A percentile compares a stretch with the other conserved stretches of the same genome.
Evolutionary conservation across 2,329 filamentous ascomycete species (phyloP).

Genomic region (Paracoccidioides brasiliensis): DNA sequence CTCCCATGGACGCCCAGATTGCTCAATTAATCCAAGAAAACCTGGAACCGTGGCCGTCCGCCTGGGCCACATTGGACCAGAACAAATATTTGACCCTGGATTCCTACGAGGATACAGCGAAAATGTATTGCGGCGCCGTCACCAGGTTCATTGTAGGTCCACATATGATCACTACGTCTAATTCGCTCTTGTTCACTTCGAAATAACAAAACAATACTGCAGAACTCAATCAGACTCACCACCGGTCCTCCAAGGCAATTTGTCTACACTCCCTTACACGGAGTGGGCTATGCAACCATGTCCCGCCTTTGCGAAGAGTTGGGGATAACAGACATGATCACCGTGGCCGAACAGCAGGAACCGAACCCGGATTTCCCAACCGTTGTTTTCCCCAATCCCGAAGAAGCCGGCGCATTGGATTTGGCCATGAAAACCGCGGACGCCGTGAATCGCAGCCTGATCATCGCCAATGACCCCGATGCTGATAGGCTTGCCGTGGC

Average conservation of each 20-base stretch:
- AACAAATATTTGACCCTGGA: slow-evolving; percentile 19
- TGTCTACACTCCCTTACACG: slow-evolving; percentile 33
- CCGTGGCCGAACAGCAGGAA: slow-evolving; percentile 36
- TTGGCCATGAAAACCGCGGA: slow-evolving; percentile 46
- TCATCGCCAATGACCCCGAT: slow-evolving; percentile 53
- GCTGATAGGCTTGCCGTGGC: slow-evolving; percentile 51
- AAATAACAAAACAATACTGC: neutral
- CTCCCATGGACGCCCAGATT: slow-evolving; percentile 48
- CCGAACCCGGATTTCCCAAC: slow-evolving; percentile 53
- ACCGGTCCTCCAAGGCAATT: slow-evolving; percentile 18
- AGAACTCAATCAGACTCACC: neutral
- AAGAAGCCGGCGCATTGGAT: slow-evolving; percentile 50
- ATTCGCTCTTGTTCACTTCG: neutral
- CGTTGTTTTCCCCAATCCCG: slow-evolving; percentile 52
- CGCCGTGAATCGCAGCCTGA: slow-evolving; percentile 34
- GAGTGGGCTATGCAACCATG: slow-evolving; percentile 26
- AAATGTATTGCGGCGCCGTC: slow-evolving; percentile 20
- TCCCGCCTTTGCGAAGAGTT: slow-evolving; percentile 22
- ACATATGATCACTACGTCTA: neutral
- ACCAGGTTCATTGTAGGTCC: slow-evolving; percentile 21
- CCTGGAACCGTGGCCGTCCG: slow-evolving; percentile 35
- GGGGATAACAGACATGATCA: slow-evolving; percentile 22
- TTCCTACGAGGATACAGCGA: slow-evolving; percentile 18
- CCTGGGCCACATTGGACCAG: slow-evolving; percentile 36
- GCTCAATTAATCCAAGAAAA: slow-evolving; percentile 44